Evolutionary conservation across 768 basidiomycete genomes (phyloP), one percentile per base, ranked within the genome.

Genomic region (Leccinum obscurum): DNA sequence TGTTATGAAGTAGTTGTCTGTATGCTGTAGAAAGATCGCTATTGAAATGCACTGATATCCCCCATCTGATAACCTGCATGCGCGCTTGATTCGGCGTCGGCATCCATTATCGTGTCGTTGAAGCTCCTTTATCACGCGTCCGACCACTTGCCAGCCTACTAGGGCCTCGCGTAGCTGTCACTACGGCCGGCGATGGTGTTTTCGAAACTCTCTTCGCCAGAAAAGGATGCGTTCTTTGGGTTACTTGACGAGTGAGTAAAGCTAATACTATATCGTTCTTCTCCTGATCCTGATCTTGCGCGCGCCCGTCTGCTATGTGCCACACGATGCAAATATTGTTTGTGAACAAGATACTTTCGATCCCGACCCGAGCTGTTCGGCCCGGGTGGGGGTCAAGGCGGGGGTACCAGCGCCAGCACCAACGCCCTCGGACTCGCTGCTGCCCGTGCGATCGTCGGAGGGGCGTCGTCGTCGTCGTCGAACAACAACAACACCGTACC

Each of bases 191-290:
- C 62, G 50, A 91, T 91, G 90, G 88, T 87, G 46, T 93, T 93
- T 68, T 70, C 89, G 57, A 87, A 82, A 64, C 81, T 93, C 51
- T 77, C 83, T 20, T 61, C 75, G 54, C 76, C 85, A 63, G 91
- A 93, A 72, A 92, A 92, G 72, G 83, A 89, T 57, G 90, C 91
- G 14, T 92, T 93, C 74, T 93, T 93, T 68, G 79, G 82, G 32
- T 81, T 93, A 24, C 77, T 93, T 37, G 91, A 93, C 70, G 91
- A 93, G 91, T 92, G 72, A 75, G 65, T 61, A 7, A 10, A 26
- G 15, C 15, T 26, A 9, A 6, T 8, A 0, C 22, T 1, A 4
- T 44, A 1, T 14, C 17, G 1, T 39, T 39, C 6, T 0, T 7
- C 15, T 39, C 15, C 39, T 17, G 39, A 41, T 41, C 39, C 39